Evolutionary conservation across 2,329 filamentous ascomycete species (phyloP).

Genomic region (Fusarium tricinctum): DNA sequence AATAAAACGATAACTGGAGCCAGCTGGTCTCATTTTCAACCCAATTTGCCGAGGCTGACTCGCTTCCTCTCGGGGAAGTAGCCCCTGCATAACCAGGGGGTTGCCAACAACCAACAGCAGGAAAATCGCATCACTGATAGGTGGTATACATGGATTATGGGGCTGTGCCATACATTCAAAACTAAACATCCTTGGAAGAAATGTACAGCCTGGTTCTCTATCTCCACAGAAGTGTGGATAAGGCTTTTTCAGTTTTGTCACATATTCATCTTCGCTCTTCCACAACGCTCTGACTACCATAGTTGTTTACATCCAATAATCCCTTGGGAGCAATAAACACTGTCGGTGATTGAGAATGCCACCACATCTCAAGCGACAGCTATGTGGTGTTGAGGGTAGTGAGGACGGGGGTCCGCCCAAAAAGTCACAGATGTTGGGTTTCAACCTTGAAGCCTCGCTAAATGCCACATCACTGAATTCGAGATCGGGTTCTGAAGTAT

Average conservation of each 20-base stretch:
- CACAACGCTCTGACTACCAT: too few relatives aligned
- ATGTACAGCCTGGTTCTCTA: background rate
- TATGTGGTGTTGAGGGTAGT: background rate
- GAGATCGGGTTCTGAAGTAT: background rate
- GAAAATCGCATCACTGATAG: background rate
- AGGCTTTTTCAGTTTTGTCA: background rate
- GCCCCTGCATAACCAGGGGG: too few relatives aligned
- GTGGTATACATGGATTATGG: too few relatives aligned
- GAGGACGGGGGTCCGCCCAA: background rate
- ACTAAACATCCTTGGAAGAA: too few relatives aligned
- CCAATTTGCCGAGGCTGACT: background rate
- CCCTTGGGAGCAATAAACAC: too few relatives aligned
- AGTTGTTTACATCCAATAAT: too few relatives aligned
- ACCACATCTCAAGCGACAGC: background rate
- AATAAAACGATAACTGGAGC: background rate
- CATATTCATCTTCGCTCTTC: too few relatives aligned
- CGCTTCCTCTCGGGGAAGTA: too few relatives aligned
- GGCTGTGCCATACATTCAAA: background rate
- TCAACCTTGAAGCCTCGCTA: fast-evolving
- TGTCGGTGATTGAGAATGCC: background rate
- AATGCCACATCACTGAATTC: fast-evolving
- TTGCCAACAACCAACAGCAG: background rate
- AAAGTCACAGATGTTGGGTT: background rate
- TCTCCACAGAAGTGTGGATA: background rate
- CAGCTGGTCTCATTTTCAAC: background rate